phyloP scores from a whole-genome alignment of 371 early-diverging fungal genomes.

The Rhizopus delemar region DNA sequence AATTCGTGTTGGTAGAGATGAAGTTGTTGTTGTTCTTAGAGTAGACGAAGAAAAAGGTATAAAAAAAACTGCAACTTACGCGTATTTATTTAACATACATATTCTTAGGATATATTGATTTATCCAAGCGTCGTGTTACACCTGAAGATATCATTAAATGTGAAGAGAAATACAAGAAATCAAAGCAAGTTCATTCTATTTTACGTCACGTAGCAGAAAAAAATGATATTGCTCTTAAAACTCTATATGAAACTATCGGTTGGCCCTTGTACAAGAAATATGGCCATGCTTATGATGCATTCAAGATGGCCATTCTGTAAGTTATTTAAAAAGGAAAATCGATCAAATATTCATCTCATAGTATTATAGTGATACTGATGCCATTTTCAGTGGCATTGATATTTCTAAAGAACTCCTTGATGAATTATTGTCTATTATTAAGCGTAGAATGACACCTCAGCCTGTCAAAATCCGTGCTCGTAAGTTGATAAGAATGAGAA shows the following conservation, averaged over 20 bases:
- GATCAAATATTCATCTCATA: not conserved
- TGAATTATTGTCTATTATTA: conserved; percentile 86
- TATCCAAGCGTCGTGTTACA: conserved; percentile 97
- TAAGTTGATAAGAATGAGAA: conserved; percentile 28
- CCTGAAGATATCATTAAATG: conserved; percentile 95
- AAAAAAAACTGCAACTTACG: not conserved
- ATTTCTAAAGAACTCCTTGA: conserved; percentile 65
- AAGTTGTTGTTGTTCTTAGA: conserved; percentile 96
- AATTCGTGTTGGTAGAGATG: conserved; percentile 95
- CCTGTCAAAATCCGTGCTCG: conserved; percentile 95
- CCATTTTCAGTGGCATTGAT: conserved; percentile 83
- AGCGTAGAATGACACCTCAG: conserved; percentile 92
- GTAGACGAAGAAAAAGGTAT: conserved; percentile 98
- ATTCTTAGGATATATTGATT: conserved; percentile 92
- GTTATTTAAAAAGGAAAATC: conserved; percentile 13
- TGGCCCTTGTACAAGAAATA: conserved; percentile 98
- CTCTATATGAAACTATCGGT: conserved; percentile 87
- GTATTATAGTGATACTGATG: conserved; percentile 74
- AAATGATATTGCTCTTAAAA: conserved; percentile 77
- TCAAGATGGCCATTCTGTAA: conserved; percentile 91
- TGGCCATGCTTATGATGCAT: conserved; percentile 97
- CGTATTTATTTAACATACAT: too few species aligned
- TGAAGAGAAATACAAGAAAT: conserved; percentile 95
- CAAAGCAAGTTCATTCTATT: conserved; percentile 89
- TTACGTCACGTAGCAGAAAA: conserved; percentile 93